These are phyloP conservation scores for Penicillium flavigenum DNA, from an alignment of 495 filamentous ascomycete species.

Conservation along the genomic window DNA sequence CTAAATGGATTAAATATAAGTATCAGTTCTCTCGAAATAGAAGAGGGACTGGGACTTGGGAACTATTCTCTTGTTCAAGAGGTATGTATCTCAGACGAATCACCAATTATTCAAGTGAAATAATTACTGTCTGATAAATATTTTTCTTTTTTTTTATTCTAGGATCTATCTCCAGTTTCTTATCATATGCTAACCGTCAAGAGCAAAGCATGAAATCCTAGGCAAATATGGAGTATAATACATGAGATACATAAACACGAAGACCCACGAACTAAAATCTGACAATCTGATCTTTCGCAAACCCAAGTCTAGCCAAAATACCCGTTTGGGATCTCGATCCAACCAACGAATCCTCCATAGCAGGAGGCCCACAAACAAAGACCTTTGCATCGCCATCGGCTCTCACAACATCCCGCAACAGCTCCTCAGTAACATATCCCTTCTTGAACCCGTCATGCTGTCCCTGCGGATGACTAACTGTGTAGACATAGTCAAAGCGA, in stretches of 20 bases:
- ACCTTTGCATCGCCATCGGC: conserved; percentile 51
- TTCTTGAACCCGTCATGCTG: conserved; percentile 38
- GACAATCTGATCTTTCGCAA: conserved; percentile 53
- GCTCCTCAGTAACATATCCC: conserved; percentile 56
- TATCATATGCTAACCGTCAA: background rate
- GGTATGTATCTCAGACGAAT: background rate
- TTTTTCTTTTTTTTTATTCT: background rate
- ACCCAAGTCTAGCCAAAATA: conserved; percentile 53
- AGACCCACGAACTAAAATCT: conserved; percentile 41
- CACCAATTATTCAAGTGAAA: background rate
- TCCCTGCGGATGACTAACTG: conserved; percentile 50
- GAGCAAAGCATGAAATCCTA: too few species aligned
- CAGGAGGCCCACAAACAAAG: conserved; percentile 65
- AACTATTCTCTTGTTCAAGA: background rate
- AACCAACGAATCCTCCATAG: conserved; percentile 58
- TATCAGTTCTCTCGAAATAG: background rate
- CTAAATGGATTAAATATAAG: background rate
- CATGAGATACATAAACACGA: background rate
- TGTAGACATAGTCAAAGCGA: conserved; percentile 59
- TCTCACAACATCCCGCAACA: conserved; percentile 51
- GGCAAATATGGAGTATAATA: background rate
- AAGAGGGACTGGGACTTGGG: background rate
- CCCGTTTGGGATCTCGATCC: conserved; percentile 40
- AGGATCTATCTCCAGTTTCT: background rate
- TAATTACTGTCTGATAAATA: background rate